phyloP scores from a whole-genome alignment of 768 basidiomycete genomes.

The Tylopilus vinaceipallidus region DNA sequence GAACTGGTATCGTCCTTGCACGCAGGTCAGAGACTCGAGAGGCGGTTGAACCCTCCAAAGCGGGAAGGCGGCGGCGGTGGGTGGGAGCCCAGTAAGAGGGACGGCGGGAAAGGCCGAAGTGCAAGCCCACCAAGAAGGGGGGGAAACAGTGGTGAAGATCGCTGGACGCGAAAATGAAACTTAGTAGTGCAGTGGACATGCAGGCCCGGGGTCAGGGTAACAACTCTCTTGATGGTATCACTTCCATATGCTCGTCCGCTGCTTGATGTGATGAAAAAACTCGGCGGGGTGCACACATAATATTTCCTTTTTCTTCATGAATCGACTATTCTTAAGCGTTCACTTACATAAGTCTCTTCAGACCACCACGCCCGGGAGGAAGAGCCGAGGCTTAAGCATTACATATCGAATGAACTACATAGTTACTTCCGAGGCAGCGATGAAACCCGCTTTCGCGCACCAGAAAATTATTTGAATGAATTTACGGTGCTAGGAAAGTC shows the following conservation, averaged over 20 bases:
- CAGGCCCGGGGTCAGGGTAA: background rate
- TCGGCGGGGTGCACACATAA: background rate
- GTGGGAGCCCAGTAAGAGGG: constrained; percentile 79
- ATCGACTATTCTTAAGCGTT: too few relatives aligned
- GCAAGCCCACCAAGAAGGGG: constrained; percentile 68
- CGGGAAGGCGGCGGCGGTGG: constrained; percentile 67
- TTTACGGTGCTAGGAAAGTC: too few relatives aligned
- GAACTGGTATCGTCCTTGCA: constrained; percentile 77
- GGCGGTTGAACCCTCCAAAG: constrained; percentile 69
- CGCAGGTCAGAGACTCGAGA: constrained; percentile 80
- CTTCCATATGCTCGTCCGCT: background rate
- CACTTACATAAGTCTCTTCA: too few relatives aligned
- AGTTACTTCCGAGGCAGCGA: too few relatives aligned
- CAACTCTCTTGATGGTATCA: background rate
- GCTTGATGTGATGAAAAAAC: background rate
- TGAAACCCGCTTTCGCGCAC: too few relatives aligned
- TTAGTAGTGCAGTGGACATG: background rate
- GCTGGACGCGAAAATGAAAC: constrained; percentile 63
- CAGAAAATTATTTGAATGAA: too few relatives aligned
- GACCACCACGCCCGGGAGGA: too few relatives aligned
- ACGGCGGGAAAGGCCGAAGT: constrained; percentile 64
- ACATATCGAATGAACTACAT: too few relatives aligned
- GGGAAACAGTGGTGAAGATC: constrained; percentile 68
- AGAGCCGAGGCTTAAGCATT: too few relatives aligned
- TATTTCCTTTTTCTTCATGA: background rate